Conservation (phyloP, 352 stramenopile species). For the Phytophthora brassicae region DNA sequence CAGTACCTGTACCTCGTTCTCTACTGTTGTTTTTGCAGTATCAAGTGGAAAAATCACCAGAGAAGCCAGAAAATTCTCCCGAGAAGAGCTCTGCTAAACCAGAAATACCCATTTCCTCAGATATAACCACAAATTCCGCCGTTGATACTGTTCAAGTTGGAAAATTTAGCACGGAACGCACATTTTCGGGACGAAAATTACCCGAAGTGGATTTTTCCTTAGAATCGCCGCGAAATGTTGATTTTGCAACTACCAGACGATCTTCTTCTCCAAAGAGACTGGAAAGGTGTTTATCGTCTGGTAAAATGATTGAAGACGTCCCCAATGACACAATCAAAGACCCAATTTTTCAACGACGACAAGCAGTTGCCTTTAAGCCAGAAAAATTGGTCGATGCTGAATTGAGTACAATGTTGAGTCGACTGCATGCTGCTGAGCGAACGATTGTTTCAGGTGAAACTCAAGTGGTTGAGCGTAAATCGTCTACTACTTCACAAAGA, state of each 20-base stretch:
- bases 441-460: slow-evolving; percentile 18
- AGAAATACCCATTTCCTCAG: not conserved
- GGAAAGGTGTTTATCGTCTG: slow-evolving; percentile 5
- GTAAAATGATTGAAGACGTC: slow-evolving; percentile 6
- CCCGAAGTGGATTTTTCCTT: not conserved
- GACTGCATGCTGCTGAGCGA: slow-evolving; percentile 24
- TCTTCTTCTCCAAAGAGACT: slow-evolving; percentile 8
- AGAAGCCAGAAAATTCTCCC: not conserved
- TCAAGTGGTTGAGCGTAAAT: slow-evolving; percentile 14
- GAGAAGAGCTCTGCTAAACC: not conserved
- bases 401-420: slow-evolving; percentile 16
- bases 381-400: slow-evolving; percentile 13
- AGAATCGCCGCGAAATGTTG: not conserved
- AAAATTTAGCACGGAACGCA: not conserved
- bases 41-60: slow-evolving; percentile 11
- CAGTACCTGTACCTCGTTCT: too few relatives aligned
- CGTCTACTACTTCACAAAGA: not conserved
- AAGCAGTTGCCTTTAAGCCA: not conserved
- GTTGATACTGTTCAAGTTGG: not conserved
- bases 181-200: not conserved
- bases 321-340: not conserved
- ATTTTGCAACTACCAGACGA: slow-evolving; percentile 5
- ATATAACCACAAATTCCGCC: not conserved
- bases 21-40: slow-evolving; percentile 9
- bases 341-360: not conserved